phyloP scores from a whole-genome alignment of 2,329 filamentous ascomycete genomes.

The Leptographium lundbergii region DNA sequence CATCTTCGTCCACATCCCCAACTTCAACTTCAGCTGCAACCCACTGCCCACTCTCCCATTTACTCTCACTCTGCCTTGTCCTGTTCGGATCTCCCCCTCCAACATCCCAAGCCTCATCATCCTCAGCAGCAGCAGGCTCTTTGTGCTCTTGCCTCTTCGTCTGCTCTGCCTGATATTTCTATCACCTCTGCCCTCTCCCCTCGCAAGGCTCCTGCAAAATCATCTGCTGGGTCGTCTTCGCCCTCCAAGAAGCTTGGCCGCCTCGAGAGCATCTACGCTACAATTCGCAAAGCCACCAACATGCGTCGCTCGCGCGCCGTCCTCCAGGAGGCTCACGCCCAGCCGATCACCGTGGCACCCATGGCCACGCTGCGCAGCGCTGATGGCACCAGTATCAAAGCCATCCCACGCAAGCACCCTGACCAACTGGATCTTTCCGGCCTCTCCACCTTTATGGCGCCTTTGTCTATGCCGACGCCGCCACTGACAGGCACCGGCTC shows the following conservation, averaged over 20 bases:
- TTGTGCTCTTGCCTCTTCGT: neutral
- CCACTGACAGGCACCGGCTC: constrained; percentile 7
- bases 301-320: constrained; percentile 11
- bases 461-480: constrained; percentile 6
- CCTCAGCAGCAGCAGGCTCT: neutral
- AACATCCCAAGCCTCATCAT: constrained; percentile 2
- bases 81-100: constrained; percentile 10
- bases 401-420: neutral
- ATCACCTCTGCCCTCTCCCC: neutral
- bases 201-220: neutral
- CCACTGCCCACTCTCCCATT: constrained; percentile 6
- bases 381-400: neutral
- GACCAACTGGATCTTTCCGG: neutral
- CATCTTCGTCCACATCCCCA: constrained; percentile 1
- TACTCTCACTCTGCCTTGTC: neutral
- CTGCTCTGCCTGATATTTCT: neutral
- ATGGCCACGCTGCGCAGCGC: constrained; percentile 8
- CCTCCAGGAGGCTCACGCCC: constrained; percentile 5
- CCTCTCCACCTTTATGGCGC: neutral
- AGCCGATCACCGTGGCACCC: constrained; percentile 9
- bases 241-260: constrained; percentile 15
- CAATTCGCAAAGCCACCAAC: constrained; percentile 17
- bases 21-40: constrained; percentile 8
- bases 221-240: neutral
- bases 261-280: constrained; percentile 18